A percentile compares a stretch with the other conserved stretches of the same genome.
phyloP scores from a whole-genome alignment of 495 filamentous ascomycete species.

The Choiromyces venosus region DNA sequence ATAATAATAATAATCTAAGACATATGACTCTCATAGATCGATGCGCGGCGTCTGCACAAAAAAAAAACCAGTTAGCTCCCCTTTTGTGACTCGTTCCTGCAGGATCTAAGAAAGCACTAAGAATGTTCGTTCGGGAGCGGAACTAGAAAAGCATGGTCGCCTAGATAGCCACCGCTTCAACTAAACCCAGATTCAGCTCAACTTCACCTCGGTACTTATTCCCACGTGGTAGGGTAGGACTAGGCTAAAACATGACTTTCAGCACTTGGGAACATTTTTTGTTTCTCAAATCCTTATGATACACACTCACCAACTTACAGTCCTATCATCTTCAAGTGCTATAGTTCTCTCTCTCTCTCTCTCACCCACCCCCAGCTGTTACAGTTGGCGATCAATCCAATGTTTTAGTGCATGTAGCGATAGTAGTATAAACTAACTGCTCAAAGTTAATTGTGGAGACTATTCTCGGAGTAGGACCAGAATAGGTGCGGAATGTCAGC shows the following conservation, averaged over 20 bases:
- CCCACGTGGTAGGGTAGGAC: neutral
- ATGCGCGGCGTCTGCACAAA: neutral
- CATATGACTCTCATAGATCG: neutral
- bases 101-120: neutral
- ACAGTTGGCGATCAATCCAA: neutral
- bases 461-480: neutral
- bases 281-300: neutral
- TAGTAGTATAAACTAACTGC: too few species aligned
- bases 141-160: neutral
- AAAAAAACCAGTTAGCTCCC: neutral
- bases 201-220: neutral
- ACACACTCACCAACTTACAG: neutral
- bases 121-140: neutral
- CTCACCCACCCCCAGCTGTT: neutral
- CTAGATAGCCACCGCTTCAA: neutral
- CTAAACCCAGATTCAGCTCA: neutral
- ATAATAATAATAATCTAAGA: neutral
- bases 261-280: neutral
- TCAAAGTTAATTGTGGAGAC: neutral
- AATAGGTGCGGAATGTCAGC: neutral
- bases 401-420: neutral
- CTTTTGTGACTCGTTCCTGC: neutral
- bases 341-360: neutral
- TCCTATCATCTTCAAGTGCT: neutral
- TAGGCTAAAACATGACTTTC: neutral